These are phyloP conservation scores for Sinapis alba DNA, from an alignment of 441 rosid genomes.

Conservation along the genomic window DNA sequence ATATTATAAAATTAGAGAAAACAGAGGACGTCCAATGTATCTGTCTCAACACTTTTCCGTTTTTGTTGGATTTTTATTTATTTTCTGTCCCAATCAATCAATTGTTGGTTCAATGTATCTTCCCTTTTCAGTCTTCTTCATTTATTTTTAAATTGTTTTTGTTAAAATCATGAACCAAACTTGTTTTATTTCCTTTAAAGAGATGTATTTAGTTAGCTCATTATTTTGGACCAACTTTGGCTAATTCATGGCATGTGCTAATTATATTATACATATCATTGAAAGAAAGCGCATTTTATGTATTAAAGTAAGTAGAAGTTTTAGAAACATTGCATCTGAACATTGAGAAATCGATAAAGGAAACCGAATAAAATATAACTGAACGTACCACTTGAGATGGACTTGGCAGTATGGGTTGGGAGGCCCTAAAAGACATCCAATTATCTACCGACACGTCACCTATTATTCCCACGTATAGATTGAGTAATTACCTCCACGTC, in stretches of 20 bases:
- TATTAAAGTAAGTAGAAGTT: not conserved
- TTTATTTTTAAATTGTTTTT: not conserved
- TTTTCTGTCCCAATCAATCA: conserved; percentile 14
- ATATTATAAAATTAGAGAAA: not conserved
- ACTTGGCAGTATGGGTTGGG: not conserved
- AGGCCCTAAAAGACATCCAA: conserved; percentile 10
- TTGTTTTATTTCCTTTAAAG: not conserved
- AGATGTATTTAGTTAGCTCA: not conserved
- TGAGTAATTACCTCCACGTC: conserved; percentile 6
- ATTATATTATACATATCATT: not conserved
- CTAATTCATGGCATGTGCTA: not conserved
- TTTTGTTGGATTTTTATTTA: conserved; percentile 22
- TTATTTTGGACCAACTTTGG: conserved; percentile 18
- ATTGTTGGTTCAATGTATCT: conserved; percentile 33
- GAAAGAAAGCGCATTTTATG: not conserved
- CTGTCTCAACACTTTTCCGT: conserved; percentile 27
- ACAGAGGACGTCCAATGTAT: conserved; percentile 24
- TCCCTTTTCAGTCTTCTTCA: not conserved
- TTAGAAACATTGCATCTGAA: conserved; percentile 27
- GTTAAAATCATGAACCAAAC: not conserved
- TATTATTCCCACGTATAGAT: conserved; percentile 22
- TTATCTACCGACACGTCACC: conserved; percentile 9
- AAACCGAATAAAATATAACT: conserved; percentile 14
- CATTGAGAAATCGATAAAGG: not conserved
- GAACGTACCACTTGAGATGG: conserved; percentile 25